These are phyloP conservation scores for Exophiala alcalophila DNA, from an alignment of 2,329 filamentous ascomycete genomes.

Conservation along the genomic window DNA sequence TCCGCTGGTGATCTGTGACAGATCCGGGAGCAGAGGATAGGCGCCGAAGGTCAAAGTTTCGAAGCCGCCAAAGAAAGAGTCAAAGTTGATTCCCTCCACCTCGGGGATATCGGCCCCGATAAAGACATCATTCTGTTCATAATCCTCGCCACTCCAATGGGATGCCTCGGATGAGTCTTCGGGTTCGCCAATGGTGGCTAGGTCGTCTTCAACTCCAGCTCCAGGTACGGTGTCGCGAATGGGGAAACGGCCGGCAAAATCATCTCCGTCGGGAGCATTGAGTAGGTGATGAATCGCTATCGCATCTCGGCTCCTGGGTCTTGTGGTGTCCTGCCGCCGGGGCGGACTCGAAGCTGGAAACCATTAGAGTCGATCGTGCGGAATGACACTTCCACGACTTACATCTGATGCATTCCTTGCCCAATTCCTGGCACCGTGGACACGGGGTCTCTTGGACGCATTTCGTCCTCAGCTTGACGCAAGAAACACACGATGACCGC, in stretches of 20 bases:
- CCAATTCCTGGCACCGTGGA: conserved; percentile 24
- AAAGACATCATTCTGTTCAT: conserved; percentile 19
- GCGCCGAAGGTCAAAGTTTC: conserved; percentile 16
- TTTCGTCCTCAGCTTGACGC: conserved; percentile 27
- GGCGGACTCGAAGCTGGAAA: conserved; percentile 13
- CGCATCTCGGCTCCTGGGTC: conserved; percentile 24
- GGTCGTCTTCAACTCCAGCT: conserved; percentile 13
- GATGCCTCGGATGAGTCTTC: conserved; percentile 24
- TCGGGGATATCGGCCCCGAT: conserved; percentile 13
- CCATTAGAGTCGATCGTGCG: neutral
- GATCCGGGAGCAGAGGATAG: conserved; percentile 15
- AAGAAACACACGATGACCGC: conserved; percentile 25
- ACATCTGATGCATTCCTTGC: conserved; percentile 27
- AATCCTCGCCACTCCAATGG: conserved; percentile 26
- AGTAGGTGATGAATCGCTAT: conserved; percentile 26
- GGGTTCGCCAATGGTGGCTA: conserved; percentile 8
- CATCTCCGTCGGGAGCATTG: conserved; percentile 20
- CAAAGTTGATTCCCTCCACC: conserved; percentile 17
- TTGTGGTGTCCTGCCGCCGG: conserved; percentile 4
- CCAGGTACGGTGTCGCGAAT: conserved; percentile 13
- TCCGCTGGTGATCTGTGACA: conserved; percentile 11
- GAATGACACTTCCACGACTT: too few relatives aligned
- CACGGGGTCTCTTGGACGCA: conserved; percentile 27
- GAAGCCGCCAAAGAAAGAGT: conserved; percentile 23
- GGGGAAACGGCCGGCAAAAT: conserved; percentile 21